phyloP scores from a whole-genome alignment of 2,329 filamentous ascomycete genomes.

The Xylariaceae sp. region DNA sequence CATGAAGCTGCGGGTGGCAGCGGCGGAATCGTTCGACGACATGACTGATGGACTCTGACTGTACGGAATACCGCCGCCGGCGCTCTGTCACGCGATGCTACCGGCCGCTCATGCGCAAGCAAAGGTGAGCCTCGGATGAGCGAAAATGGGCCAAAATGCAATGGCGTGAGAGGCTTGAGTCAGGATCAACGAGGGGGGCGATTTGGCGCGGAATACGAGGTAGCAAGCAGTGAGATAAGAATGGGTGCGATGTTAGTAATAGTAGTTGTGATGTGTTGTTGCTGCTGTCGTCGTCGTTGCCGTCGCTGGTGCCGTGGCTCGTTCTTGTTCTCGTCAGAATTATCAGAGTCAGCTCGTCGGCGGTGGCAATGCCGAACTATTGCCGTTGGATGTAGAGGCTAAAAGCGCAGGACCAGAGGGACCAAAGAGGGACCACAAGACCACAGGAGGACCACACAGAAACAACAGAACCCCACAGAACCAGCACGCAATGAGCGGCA shows the following conservation, averaged over 20 bases:
- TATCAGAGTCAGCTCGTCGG: not conserved
- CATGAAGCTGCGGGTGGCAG: slow-evolving; percentile 55
- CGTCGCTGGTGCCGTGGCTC: not conserved
- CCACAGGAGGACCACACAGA: not conserved
- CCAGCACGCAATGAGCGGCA: not conserved
- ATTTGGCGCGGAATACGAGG: too few relatives aligned
- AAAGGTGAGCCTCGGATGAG: not conserved
- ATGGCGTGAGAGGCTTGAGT: not conserved
- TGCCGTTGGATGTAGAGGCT: not conserved
- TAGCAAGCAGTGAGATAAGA: too few relatives aligned
- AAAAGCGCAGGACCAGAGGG: not conserved
- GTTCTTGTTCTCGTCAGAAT: not conserved
- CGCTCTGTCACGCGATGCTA: slow-evolving; percentile 14
- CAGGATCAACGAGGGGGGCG: too few relatives aligned
- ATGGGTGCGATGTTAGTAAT: too few relatives aligned
- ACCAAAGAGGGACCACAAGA: too few relatives aligned
- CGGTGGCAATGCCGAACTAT: slow-evolving; percentile 4
- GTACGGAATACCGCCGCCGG: slow-evolving; percentile 10
- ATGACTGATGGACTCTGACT: slow-evolving; percentile 29
- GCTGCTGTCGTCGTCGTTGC: not conserved
- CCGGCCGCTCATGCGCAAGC: slow-evolving; percentile 15
- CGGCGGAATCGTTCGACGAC: slow-evolving; percentile 58
- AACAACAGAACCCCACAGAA: not conserved
- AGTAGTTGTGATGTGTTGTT: not conserved
- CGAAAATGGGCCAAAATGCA: not conserved